A percentile compares a stretch with the other conserved stretches of the same genome.
phyloP scores from a whole-genome alignment of 768 basidiomycete species.

The Psilocybe cyanescens region DNA sequence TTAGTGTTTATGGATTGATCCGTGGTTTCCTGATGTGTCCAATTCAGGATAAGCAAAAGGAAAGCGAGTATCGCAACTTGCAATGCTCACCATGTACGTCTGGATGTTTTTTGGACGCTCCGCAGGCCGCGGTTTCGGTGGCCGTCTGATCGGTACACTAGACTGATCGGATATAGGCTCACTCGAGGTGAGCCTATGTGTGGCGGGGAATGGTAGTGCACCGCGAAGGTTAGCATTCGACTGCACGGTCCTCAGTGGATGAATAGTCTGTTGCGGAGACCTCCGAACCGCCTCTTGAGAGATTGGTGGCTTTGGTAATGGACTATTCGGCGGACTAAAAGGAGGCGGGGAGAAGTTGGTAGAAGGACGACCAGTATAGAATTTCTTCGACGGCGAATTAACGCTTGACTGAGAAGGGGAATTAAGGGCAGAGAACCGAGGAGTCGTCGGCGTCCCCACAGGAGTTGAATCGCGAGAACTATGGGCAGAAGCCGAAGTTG shows the following conservation, averaged over 20 bases:
- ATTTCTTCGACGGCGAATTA: slow-evolving; percentile 24
- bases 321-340: slow-evolving; percentile 39
- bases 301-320: slow-evolving; percentile 36
- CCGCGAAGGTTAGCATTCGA: slow-evolving; percentile 23
- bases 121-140: slow-evolving; percentile 21
- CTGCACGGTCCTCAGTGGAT: slow-evolving; percentile 21
- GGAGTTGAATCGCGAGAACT: slow-evolving; percentile 47
- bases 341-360: slow-evolving; percentile 32
- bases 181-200: slow-evolving; percentile 31
- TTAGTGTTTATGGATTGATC: slow-evolving; percentile 12
- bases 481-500: slow-evolving; percentile 33
- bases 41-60: slow-evolving; percentile 12
- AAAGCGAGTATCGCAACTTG: slow-evolving; percentile 1
- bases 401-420: slow-evolving; percentile 24
- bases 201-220: slow-evolving; percentile 21
- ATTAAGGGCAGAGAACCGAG: slow-evolving; percentile 23
- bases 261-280: slow-evolving; percentile 11
- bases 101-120: slow-evolving; percentile 16
- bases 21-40: slow-evolving; percentile 16
- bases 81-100: slow-evolving; percentile 17
- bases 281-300: slow-evolving; percentile 3
- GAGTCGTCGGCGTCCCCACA: slow-evolving; percentile 44
- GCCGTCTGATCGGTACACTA: slow-evolving; percentile 22
- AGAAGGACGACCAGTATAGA: slow-evolving; percentile 24
- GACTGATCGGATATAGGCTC: slow-evolving; percentile 30